Percentiles rank a stretch among this genome's conserved stretches.
These are phyloP conservation scores for Filobasidium floriforme DNA, from an alignment of 768 basidiomycete species.

Conservation along the genomic window DNA sequence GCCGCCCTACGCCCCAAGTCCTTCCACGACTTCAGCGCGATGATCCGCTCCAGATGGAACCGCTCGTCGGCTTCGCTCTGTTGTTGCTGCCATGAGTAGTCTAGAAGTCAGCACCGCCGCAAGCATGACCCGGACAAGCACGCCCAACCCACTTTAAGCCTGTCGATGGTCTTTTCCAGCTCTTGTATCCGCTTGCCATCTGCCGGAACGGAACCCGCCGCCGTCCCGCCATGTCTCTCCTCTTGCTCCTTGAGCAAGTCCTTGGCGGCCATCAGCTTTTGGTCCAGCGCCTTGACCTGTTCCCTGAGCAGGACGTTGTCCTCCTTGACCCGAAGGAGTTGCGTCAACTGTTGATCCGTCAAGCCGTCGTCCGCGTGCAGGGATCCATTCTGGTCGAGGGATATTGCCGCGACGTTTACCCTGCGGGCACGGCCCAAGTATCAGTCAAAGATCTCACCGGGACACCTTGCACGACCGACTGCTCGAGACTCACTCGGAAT, in stretches of 20 bases:
- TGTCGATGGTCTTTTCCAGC: conserved; percentile 73
- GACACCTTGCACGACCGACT: too few relatives aligned
- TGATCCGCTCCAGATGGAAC: conserved; percentile 67
- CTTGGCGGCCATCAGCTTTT: not conserved
- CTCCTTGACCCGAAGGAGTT: conserved; percentile 60
- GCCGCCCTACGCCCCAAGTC: conserved; percentile 58
- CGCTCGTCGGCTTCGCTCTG: conserved; percentile 54
- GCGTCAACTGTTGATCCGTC: conserved; percentile 27
- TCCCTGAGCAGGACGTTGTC: conserved; percentile 2
- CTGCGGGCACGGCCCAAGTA: too few relatives aligned
- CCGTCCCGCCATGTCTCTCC: not conserved
- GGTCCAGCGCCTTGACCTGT: not conserved
- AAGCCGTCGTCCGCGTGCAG: not conserved
- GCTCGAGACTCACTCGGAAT: too few relatives aligned
- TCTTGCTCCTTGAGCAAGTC: conserved; percentile 56
- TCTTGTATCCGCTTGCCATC: conserved; percentile 44
- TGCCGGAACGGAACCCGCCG: not conserved
- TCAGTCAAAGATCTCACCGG: too few relatives aligned
- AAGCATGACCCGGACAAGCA: too few relatives aligned
- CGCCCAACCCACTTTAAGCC: not conserved
- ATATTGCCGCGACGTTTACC: too few relatives aligned
- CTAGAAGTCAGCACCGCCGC: too few relatives aligned
- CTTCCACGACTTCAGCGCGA: conserved; percentile 72
- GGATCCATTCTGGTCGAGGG: too few relatives aligned
- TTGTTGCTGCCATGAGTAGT: conserved; percentile 48